Conservation (phyloP, 352 stramenopile species). For the Phytophthora macrochlamydospora region DNA sequence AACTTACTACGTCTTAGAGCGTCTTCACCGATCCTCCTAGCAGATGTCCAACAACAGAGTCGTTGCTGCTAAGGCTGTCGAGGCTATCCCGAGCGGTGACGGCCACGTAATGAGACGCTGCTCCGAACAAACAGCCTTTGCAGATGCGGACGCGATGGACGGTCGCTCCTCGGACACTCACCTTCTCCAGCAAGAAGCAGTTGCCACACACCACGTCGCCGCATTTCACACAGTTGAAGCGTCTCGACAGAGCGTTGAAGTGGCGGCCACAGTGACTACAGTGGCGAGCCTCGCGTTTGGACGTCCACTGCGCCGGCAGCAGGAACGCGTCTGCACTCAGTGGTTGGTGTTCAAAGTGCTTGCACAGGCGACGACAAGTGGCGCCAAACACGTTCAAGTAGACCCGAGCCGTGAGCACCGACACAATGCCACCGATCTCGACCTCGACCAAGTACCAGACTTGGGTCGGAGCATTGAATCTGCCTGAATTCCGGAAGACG, state of each 20-base stretch:
- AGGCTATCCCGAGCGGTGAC: slow-evolving; percentile 10
- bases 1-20: not conserved
- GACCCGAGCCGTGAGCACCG: slow-evolving; percentile 20
- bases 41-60: slow-evolving; percentile 24
- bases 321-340: slow-evolving; percentile 44
- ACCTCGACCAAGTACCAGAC: slow-evolving; percentile 55
- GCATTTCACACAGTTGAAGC: slow-evolving; percentile 33
- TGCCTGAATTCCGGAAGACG: slow-evolving; percentile 10
- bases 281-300: slow-evolving; percentile 21
- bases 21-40: too few relatives aligned
- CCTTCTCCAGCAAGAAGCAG: slow-evolving; percentile 28
- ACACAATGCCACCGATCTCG: slow-evolving; percentile 25
- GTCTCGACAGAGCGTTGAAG: slow-evolving; percentile 13
- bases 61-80: slow-evolving; percentile 25
- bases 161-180: too few relatives aligned
- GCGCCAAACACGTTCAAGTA: too few relatives aligned
- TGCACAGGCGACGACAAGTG: too few relatives aligned
- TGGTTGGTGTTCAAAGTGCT: slow-evolving; percentile 34
- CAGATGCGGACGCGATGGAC: too few relatives aligned
- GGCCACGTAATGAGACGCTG: too few relatives aligned
- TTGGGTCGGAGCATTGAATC: slow-evolving; percentile 40
- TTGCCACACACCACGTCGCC: slow-evolving; percentile 28
- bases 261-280: slow-evolving; percentile 33
- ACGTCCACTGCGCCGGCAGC: slow-evolving; percentile 30
- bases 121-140: too few relatives aligned